A percentile compares a stretch with the other conserved stretches of the same genome.
phyloP scores from a whole-genome alignment of 1,284 basidiomycete species.

The Puccinia coronata region DNA sequence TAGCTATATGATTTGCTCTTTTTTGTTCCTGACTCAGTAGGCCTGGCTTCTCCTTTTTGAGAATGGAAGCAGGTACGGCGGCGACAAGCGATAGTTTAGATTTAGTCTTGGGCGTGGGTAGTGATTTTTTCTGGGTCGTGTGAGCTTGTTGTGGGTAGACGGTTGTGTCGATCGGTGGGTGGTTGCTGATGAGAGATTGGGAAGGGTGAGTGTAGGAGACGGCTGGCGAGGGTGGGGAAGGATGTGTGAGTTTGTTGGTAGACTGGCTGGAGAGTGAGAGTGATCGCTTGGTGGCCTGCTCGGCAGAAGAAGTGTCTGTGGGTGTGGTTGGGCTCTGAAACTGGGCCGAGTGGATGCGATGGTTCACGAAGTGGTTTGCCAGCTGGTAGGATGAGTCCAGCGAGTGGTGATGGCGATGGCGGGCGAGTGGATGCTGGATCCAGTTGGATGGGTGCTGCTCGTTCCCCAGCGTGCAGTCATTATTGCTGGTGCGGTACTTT shows the following conservation, averaged over 20 bases:
- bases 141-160: constrained; percentile 8
- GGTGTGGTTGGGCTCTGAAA: background rate
- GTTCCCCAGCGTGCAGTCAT: background rate
- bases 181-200: constrained; percentile 12
- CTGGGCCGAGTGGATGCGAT: background rate
- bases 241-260: background rate
- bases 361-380: background rate
- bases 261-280: constrained; percentile 10
- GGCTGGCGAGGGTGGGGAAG: background rate
- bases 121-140: background rate
- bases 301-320: too few species aligned
- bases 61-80: constrained; percentile 8
- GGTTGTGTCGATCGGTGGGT: background rate
- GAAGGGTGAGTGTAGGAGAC: background rate
- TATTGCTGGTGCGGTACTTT: too few species aligned
- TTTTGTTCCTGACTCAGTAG: constrained; percentile 44
- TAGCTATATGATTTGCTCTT: constrained; percentile 46
- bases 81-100: background rate
- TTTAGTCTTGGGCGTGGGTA: background rate
- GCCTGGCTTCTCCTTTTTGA: constrained; percentile 33
- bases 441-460: constrained; percentile 10
- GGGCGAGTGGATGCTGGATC: background rate
- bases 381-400: constrained; percentile 8
- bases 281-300: constrained; percentile 13
- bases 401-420: constrained; percentile 36